Base-by-base conservation (phyloP, 805 yeast species). In the Wickerhamiella hasegawae region DNA sequence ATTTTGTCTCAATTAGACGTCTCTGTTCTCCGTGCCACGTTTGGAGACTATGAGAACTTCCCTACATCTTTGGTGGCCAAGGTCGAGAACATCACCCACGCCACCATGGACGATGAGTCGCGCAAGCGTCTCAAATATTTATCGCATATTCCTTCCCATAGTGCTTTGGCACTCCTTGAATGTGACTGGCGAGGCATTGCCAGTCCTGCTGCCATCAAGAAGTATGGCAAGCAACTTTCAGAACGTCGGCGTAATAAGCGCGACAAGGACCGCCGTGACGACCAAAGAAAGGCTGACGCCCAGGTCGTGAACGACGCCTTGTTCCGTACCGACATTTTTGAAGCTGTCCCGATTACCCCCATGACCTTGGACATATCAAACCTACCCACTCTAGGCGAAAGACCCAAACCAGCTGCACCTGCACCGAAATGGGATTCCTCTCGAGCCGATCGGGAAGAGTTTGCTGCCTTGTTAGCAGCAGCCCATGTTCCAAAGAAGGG, bases 61-160 rank as follows among this genome's bases (percentile, higher is more conserved):
- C 99, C 99, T 0, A 52, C 76, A 4, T 58, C 69, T 1, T 50
- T 87, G 8, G 55, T 67, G 3, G 68, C 71, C 8, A 68, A 64
- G 27, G 67, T 85, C 5, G 94, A 82, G 45, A 76, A 75, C 50
- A 69, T 87, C 26, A 67, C 62, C 32, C 68, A 68, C 48, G 92
- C 79, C 25, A 62, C 77, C 16, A 68, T 76, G 2, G 68, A 76
- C 0, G 74, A 70, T 12, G 71, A 71, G n/a, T 43, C 77, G 47
- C 46, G 69, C 2, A 67, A 69, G 34, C 71, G 74, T 44, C 66
- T 66, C 52, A 85, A 83, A 53, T 83, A 79, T 52, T 57, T 90
- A 38, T 66, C 79, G 1, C 87, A 87, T 54, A 56, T 84, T 17
- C 96, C 98, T 0, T 52, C 71, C 20, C 96, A 96, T 1, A 77